Percentiles rank a stretch among this genome's conserved stretches.
These are phyloP conservation scores for Ceriops decandra DNA, from an alignment of 345 rosid species.

Conservation along the genomic window DNA sequence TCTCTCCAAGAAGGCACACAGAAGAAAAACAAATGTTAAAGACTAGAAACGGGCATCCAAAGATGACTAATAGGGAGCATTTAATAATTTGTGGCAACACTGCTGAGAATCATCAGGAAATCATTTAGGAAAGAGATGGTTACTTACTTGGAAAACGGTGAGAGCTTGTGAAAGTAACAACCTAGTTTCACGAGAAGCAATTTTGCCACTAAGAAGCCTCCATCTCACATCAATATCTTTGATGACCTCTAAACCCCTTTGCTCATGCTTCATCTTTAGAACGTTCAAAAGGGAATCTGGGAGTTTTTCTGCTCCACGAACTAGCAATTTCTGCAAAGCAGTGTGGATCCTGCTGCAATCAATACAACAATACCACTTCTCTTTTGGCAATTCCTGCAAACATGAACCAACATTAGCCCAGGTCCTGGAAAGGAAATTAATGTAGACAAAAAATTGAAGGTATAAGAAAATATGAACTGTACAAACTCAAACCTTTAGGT, in stretches of 20 bases:
- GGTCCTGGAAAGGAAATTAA: not conserved
- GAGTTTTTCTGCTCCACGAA: slow-evolving; percentile 64
- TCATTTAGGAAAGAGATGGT: not conserved
- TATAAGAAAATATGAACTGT: not conserved
- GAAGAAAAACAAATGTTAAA: no score
- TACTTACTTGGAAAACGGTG: slow-evolving; percentile 68
- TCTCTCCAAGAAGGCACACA: no score
- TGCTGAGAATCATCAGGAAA: not conserved
- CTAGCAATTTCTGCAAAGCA: slow-evolving; percentile 49
- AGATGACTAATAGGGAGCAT: not conserved
- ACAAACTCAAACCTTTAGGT: slow-evolving; percentile 58
- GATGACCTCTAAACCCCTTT: slow-evolving; percentile 31
- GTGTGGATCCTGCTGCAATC: slow-evolving; percentile 55
- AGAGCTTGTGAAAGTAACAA: slow-evolving; percentile 60
- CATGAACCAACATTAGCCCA: slow-evolving; percentile 6
- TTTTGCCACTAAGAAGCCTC: slow-evolving; percentile 71
- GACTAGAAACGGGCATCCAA: no score
- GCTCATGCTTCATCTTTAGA: slow-evolving; percentile 48
- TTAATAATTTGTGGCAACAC: not conserved
- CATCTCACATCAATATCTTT: slow-evolving; percentile 62
- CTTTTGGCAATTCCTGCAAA: slow-evolving; percentile 83
- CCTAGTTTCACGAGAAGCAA: slow-evolving; percentile 50
- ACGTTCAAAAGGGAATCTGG: slow-evolving; percentile 46
- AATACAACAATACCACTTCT: slow-evolving; percentile 72
- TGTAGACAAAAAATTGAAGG: not conserved